Percentiles rank a stretch among this genome's conserved stretches.
Evolutionary conservation across 148 eudicot genomes (phyloP).

Genomic region (Agrostemma githago): DNA sequence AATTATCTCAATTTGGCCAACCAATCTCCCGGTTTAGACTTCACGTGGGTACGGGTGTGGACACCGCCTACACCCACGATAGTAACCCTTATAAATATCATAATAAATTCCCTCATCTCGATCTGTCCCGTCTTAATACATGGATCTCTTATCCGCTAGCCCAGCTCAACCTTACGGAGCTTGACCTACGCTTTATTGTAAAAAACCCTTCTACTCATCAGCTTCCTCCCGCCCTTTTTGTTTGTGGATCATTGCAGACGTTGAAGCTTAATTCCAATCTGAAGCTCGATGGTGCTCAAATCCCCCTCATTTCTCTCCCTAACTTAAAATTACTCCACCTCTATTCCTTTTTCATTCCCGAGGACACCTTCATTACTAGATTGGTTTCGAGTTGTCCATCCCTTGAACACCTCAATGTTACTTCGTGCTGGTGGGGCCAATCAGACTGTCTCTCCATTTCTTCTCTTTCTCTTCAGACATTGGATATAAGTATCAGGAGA

Average conservation of each 20-base stretch:
- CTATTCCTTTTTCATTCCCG: background rate
- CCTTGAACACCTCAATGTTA: slow-evolving; percentile 21
- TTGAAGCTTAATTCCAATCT: background rate
- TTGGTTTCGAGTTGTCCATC: slow-evolving; percentile 20
- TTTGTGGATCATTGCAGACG: background rate
- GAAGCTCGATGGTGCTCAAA: background rate
- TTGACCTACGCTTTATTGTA: background rate
- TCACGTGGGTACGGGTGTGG: background rate
- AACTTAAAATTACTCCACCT: slow-evolving; percentile 14
- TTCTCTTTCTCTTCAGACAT: slow-evolving; percentile 14
- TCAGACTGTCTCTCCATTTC: background rate
- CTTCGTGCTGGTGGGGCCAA: background rate
- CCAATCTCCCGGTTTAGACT: background rate
- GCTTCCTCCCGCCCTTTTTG: background rate
- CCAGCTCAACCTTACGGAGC: background rate
- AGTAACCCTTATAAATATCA: too few relatives aligned
- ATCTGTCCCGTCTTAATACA: background rate
- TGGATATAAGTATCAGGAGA: background rate
- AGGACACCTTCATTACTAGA: slow-evolving; percentile 10
- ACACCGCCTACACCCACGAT: background rate
- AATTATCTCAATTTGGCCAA: background rate
- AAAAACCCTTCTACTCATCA: background rate
- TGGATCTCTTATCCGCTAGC: slow-evolving; percentile 3
- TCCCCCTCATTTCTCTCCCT: slow-evolving; percentile 4
- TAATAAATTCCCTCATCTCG: background rate